Percentiles rank a stretch among this genome's conserved stretches.
phyloP scores from a whole-genome alignment of 768 basidiomycete species.

The Melanogaster broomeanus region DNA sequence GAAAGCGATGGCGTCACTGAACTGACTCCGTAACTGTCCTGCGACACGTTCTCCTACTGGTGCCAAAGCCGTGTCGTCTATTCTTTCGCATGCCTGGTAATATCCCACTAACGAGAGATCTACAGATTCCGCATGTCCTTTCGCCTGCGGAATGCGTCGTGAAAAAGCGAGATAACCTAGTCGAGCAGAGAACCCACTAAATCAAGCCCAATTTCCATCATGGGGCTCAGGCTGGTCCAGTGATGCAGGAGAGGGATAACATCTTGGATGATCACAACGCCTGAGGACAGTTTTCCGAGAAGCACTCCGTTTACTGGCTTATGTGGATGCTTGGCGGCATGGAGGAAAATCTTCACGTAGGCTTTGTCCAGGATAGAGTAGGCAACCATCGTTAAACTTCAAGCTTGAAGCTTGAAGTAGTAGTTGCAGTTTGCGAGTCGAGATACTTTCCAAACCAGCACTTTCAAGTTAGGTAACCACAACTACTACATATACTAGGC shows the following conservation, averaged over 20 bases:
- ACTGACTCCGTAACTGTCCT: slow-evolving; percentile 51
- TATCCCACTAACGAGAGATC: slow-evolving; percentile 65
- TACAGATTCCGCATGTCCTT: slow-evolving; percentile 55
- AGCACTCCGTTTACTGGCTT: slow-evolving; percentile 75
- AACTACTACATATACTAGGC: too few relatives aligned
- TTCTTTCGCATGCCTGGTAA: slow-evolving; percentile 70
- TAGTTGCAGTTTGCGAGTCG: too few relatives aligned
- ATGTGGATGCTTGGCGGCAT: slow-evolving; percentile 80
- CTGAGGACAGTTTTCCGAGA: slow-evolving; percentile 50
- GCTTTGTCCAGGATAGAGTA: slow-evolving; percentile 63
- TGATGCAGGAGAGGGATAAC: slow-evolving; percentile 79
- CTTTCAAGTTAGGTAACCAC: too few relatives aligned
- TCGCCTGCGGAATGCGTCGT: slow-evolving; percentile 44
- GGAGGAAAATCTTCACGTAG: slow-evolving; percentile 74
- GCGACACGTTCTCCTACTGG: slow-evolving; percentile 68
- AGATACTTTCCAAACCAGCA: too few relatives aligned
- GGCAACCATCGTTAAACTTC: slow-evolving; percentile 30
- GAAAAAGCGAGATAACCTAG: not conserved
- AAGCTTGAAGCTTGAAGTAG: too few relatives aligned
- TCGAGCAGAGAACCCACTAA: slow-evolving; percentile 46
- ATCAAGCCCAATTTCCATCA: slow-evolving; percentile 86
- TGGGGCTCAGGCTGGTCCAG: slow-evolving; percentile 81
- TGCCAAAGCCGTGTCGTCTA: slow-evolving; percentile 61
- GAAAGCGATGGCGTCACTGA: slow-evolving; percentile 64
- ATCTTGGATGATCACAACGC: slow-evolving; percentile 55